Conservation (phyloP, 495 filamentous ascomycete genomes). For the Tuber brumale region DNA sequence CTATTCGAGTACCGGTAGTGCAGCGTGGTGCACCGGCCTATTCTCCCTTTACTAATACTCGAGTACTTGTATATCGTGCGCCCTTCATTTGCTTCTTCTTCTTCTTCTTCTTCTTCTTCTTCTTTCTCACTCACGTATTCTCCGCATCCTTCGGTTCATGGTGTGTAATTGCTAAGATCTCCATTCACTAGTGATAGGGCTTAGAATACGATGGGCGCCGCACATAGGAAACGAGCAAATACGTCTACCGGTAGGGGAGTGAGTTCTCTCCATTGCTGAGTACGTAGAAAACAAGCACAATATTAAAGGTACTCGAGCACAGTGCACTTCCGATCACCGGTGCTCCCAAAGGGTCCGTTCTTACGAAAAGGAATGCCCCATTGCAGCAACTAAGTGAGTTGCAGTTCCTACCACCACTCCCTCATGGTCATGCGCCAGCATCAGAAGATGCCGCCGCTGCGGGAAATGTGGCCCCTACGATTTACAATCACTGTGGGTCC, state of each 20-base stretch:
- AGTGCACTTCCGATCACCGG: background rate
- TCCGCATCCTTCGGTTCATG: background rate
- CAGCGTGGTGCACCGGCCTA: background rate
- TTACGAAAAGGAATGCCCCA: background rate
- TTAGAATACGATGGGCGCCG: background rate
- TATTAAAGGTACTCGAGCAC: background rate
- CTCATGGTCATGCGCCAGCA: background rate
- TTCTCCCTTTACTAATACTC: background rate
- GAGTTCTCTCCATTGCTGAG: background rate
- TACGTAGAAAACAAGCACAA: background rate
- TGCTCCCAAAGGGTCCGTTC: background rate
- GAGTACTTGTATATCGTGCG: too few species aligned
- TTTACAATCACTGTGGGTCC: background rate
- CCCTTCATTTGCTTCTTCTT: background rate
- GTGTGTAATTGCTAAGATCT: background rate
- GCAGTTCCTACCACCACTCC: background rate
- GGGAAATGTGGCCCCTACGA: background rate
- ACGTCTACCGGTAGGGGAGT: background rate
- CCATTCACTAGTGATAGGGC: background rate
- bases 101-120: too few species aligned
- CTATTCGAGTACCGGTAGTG: background rate
- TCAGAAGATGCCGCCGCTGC: background rate
- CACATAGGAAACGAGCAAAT: background rate
- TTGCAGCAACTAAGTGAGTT: background rate
- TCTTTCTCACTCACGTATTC: background rate